phyloP scores from a whole-genome alignment of 1,139 yeast species.

The Geotrichum macrosporum region DNA sequence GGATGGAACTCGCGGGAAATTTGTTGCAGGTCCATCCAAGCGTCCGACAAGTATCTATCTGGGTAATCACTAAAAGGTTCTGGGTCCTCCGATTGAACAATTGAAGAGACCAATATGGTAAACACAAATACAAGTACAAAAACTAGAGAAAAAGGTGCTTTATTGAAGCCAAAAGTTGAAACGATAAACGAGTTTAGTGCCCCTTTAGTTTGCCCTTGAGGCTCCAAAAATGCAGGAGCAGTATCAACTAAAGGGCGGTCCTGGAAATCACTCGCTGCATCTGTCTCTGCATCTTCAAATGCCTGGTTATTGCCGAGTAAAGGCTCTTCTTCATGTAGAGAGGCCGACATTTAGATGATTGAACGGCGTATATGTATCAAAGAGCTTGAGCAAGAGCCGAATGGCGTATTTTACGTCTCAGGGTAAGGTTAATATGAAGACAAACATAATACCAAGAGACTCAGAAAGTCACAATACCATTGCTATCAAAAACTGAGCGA shows the following conservation, averaged over 20 bases:
- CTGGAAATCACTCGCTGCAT: neutral
- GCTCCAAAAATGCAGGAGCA: neutral
- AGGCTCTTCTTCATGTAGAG: conserved; percentile 15
- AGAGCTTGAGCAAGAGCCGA: too few species aligned
- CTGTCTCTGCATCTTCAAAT: neutral
- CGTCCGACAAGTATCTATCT: conserved; percentile 39
- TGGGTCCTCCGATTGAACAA: conserved; percentile 21
- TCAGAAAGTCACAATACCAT: too few species aligned
- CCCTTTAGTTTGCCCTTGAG: neutral
- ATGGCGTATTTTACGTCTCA: too few species aligned
- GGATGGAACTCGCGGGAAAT: conserved; percentile 71
- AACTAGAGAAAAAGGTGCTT: conserved; percentile 30
- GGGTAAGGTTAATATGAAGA: too few species aligned
- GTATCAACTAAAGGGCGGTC: neutral
- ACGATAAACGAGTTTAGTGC: conserved; percentile 2
- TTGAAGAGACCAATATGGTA: conserved; percentile 16
- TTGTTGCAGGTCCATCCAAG: conserved; percentile 67
- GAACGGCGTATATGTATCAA: too few species aligned
- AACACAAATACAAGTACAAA: conserved; percentile 26
- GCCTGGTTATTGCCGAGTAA: neutral
- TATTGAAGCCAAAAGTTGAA: conserved; percentile 31
- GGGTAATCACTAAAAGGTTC: conserved; percentile 23
- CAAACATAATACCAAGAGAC: too few species aligned
- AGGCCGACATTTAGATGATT: conserved; percentile 9
- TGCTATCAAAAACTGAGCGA: too few species aligned